Evolutionary conservation across 208 protist species (phyloP).

Genomic region (Leishmania martiniquensis): DNA sequence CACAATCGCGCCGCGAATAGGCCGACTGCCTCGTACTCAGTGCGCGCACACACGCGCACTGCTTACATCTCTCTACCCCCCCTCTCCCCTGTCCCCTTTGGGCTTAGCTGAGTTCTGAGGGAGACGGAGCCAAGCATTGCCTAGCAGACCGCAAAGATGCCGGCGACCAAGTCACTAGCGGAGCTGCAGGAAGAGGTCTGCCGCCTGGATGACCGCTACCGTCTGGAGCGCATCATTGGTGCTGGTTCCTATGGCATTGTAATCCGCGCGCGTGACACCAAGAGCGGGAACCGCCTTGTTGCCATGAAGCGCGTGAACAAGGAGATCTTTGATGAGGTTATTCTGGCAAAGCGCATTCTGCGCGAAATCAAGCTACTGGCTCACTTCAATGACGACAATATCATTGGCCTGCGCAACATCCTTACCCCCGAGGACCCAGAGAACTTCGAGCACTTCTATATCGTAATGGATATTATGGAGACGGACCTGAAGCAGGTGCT

Average conservation of each 20-base stretch:
- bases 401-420: slow-evolving; percentile 89
- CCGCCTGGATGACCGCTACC: slow-evolving; percentile 84
- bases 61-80: background rate
- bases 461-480: slow-evolving; percentile 97
- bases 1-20: background rate
- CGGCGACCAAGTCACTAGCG: slow-evolving; percentile 46
- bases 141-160: slow-evolving; percentile 10
- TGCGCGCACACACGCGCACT: background rate
- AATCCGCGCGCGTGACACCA: slow-evolving; percentile 76
- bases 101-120: background rate
- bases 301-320: slow-evolving; percentile 96
- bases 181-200: slow-evolving; percentile 87
- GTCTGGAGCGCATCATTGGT: slow-evolving; percentile 90
- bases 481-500: slow-evolving; percentile 97
- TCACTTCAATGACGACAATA: slow-evolving; percentile 93
- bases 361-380: slow-evolving; percentile 95
- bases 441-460: slow-evolving; percentile 92
- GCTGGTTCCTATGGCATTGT: slow-evolving; percentile 93
- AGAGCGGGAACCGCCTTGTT: slow-evolving; percentile 75
- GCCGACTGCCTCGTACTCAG: background rate
- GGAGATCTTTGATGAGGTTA: slow-evolving; percentile 94
- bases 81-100: background rate
- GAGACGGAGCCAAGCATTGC: background rate
- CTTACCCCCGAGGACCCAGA: slow-evolving; percentile 70
- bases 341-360: slow-evolving; percentile 93